These are phyloP conservation scores for Teunomyces gatunensis DNA, from an alignment of 805 yeast species.

Conservation along the genomic window DNA sequence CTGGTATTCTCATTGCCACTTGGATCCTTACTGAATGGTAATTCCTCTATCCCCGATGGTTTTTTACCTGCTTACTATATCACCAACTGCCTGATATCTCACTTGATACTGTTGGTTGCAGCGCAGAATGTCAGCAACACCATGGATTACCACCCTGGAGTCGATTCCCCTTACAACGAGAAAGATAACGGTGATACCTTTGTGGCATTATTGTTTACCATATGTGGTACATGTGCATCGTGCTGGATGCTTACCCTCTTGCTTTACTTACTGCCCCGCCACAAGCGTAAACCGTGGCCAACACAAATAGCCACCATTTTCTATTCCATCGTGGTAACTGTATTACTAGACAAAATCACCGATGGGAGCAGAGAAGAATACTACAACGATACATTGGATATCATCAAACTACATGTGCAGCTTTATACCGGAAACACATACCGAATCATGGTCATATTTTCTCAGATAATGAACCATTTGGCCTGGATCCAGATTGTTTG, in stretches of 20 bases:
- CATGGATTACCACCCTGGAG: not conserved
- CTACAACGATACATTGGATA: slow-evolving; percentile 51
- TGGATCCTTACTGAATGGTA: slow-evolving; percentile 27
- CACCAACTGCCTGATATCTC: slow-evolving; percentile 41
- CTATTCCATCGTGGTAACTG: slow-evolving; percentile 54
- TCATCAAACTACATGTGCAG: slow-evolving; percentile 34
- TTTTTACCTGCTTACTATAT: slow-evolving; percentile 44
- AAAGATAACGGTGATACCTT: slow-evolving; percentile 40
- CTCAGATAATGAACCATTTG: slow-evolving; percentile 45
- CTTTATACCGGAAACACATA: slow-evolving; percentile 38
- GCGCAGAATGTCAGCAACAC: slow-evolving; percentile 2
- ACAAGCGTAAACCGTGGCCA: slow-evolving; percentile 54
- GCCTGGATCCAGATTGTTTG: slow-evolving; percentile 55
- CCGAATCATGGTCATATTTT: slow-evolving; percentile 39
- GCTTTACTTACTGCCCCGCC: slow-evolving; percentile 47
- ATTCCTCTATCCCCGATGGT: slow-evolving; percentile 16
- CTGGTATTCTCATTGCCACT: slow-evolving; percentile 36
- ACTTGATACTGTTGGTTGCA: slow-evolving; percentile 10
- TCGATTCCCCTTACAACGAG: slow-evolving; percentile 23
- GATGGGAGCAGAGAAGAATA: slow-evolving; percentile 50
- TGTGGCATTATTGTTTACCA: slow-evolving; percentile 49
- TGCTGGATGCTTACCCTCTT: slow-evolving; percentile 70
- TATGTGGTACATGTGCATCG: slow-evolving; percentile 54
- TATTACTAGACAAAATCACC: slow-evolving; percentile 47
- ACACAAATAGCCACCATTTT: slow-evolving; percentile 58